A percentile compares a stretch with the other conserved stretches of the same genome.
phyloP scores from a whole-genome alignment of 1,139 yeast species.

The Candida frijolesensis region DNA sequence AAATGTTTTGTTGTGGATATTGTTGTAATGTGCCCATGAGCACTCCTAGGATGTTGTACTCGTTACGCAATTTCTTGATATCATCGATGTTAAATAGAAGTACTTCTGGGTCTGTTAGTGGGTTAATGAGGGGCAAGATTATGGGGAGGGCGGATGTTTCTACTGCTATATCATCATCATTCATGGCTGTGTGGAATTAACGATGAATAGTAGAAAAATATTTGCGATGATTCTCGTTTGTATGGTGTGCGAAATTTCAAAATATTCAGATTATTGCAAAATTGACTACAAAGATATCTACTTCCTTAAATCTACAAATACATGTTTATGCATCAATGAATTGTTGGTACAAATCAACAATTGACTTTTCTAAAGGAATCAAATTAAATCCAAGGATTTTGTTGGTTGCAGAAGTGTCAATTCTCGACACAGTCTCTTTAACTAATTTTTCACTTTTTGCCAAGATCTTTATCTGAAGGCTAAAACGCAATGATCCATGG shows the following conservation, averaged over 20 bases:
- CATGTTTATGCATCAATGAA: conserved; percentile 23
- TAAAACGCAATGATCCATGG: no score
- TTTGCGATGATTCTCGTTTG: no score
- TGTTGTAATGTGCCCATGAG: conserved; percentile 80
- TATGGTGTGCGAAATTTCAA: no score
- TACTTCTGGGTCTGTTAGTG: conserved; percentile 41
- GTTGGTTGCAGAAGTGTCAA: conserved; percentile 32
- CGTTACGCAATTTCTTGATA: conserved; percentile 53
- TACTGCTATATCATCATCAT: background rate
- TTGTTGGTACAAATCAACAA: conserved; percentile 47
- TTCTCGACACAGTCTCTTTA: conserved; percentile 5
- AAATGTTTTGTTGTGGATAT: conserved; percentile 89
- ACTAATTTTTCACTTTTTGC: conserved; percentile 6
- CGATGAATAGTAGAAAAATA: no score
- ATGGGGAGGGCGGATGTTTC: background rate
- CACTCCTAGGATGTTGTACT: conserved; percentile 64
- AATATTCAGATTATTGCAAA: no score
- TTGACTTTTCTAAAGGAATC: conserved; percentile 35
- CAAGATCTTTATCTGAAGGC: conserved; percentile 12
- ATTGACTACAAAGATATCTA: no score
- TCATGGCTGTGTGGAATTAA: background rate
- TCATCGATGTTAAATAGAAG: conserved; percentile 52
- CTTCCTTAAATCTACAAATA: no score
- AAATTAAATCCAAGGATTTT: conserved; percentile 38
- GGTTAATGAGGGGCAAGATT: conserved; percentile 26